A percentile compares a stretch with the other conserved stretches of the same genome.
Evolutionary conservation across 1,139 yeast genomes (phyloP).

Genomic region (Scheffersomyces quercinus): DNA sequence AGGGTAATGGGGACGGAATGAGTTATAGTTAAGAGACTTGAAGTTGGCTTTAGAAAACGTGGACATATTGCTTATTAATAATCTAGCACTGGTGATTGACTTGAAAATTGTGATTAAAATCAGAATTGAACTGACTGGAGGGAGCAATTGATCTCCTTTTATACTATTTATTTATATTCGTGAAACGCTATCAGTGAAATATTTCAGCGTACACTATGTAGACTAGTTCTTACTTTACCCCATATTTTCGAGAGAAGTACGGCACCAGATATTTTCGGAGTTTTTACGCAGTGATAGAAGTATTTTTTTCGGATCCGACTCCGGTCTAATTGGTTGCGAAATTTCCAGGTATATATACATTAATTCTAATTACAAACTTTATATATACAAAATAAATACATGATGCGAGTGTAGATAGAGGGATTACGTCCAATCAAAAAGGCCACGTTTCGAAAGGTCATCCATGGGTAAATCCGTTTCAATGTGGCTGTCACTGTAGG

Average conservation of each 20-base stretch:
- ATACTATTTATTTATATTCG: too few species aligned
- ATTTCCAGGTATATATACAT: too few species aligned
- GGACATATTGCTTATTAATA: slow-evolving; percentile 53
- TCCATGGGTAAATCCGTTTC: background rate
- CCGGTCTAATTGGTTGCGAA: too few species aligned
- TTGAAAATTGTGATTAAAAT: slow-evolving; percentile 38
- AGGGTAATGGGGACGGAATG: slow-evolving; percentile 39
- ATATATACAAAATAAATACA: background rate
- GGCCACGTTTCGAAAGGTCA: background rate
- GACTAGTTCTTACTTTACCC: too few species aligned
- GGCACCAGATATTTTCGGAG: too few species aligned
- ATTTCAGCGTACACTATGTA: too few species aligned
- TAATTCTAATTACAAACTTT: background rate
- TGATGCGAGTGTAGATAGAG: background rate
- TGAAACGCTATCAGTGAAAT: too few species aligned
- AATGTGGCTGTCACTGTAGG: slow-evolving; percentile 1
- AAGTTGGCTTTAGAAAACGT: slow-evolving; percentile 62
- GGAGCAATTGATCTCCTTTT: too few species aligned
- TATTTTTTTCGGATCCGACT: too few species aligned
- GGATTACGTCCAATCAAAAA: slow-evolving; percentile 5
- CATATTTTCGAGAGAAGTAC: too few species aligned
- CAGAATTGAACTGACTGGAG: too few species aligned
- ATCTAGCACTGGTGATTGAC: slow-evolving; percentile 39
- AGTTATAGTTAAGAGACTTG: slow-evolving; percentile 57
- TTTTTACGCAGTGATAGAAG: too few species aligned